Evolutionary conservation across 257 asterid species (phyloP), one percentile per base, ranked within the genome.

Genomic region (Solanum phureja): DNA sequence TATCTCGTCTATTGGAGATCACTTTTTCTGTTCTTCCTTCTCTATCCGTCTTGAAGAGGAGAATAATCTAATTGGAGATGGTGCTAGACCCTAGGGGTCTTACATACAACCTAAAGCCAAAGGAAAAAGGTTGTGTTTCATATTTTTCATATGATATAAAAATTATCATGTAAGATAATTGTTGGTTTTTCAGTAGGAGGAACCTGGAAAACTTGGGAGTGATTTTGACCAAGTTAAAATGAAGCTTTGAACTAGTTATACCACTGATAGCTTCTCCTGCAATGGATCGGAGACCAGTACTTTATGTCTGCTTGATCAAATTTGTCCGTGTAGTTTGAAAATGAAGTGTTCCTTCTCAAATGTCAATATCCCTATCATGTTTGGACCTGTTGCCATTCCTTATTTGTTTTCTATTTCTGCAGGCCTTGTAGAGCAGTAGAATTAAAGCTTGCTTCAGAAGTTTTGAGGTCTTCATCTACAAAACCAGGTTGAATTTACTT

Each of bases 391-490:
- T 83, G 74, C 0, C 34, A 7, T 38, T 60, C 24, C 52, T 33
- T 40, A 21, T 19, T 37, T 58, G 87, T 27, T 62, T 84, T 84
- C 33, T 16, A 58, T 2, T 82, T 88, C 85, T 33, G 83, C 83
- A 86, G 77, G 86, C 18, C 90, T 90, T 91, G 91, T 87, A 82
- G 83, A 88, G 90, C 87, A 79, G 86, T 88, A 19, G 91, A 79
- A 2, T 23, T n/a, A 74, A 64, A 68, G 88, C 87, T 72, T 72
- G 11, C 90, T 49, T 14, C 83, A 16, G 87, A 56, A 89, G 75
- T 81, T 52, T 69, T 89, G 89, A 88, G 90, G 40, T 18, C 29
- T 85, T 73, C 84, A 34, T 86, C 87, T 38, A 52, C 79, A 82
- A 81, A 77, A 87, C 42, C 16, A 66, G 76, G 84, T 91, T 88